Percentiles rank a stretch among this genome's conserved stretches.
These are phyloP conservation scores for Iris pallida DNA, from an alignment of 116 monocot species.

Conservation along the genomic window DNA sequence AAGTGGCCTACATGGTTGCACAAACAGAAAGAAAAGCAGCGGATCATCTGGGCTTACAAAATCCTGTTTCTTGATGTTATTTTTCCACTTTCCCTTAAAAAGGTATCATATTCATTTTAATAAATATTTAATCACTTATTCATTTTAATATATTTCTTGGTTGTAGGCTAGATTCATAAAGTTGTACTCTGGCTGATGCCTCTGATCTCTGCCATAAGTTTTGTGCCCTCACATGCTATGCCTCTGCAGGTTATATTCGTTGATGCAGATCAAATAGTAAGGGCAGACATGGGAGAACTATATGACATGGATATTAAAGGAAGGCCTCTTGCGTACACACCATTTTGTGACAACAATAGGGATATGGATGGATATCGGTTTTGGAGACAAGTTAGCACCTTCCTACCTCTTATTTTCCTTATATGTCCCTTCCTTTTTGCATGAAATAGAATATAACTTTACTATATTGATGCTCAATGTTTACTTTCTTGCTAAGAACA, in stretches of 20 bases:
- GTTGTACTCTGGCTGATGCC: background rate
- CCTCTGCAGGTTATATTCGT: constrained; percentile 91
- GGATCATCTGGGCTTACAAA: constrained; percentile 99
- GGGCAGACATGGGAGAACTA: constrained; percentile 93
- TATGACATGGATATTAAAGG: constrained; percentile 99
- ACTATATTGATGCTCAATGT: background rate
- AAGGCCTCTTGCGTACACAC: constrained; percentile 91
- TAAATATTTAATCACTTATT: background rate
- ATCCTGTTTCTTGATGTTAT: constrained; percentile 99
- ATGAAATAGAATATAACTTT: background rate
- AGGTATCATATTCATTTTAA: constrained; percentile 33
- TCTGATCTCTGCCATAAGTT: background rate
- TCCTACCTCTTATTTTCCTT: background rate
- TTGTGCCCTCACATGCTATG: constrained; percentile 1
- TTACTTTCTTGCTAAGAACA: background rate
- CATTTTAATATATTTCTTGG: no score
- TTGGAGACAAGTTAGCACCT: constrained; percentile 76
- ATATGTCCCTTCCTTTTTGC: background rate
- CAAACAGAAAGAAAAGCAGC: constrained; percentile 97
- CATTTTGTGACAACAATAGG: constrained; percentile 98
- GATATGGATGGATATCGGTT: constrained; percentile 99
- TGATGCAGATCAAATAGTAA: constrained; percentile 96
- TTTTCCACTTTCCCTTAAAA: constrained; percentile 86
- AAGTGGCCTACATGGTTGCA: constrained; percentile 99
- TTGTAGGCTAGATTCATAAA: no score